Evolutionary conservation across 164 flowering plant species (phyloP).

Genomic region (Litsea cubeba): DNA sequence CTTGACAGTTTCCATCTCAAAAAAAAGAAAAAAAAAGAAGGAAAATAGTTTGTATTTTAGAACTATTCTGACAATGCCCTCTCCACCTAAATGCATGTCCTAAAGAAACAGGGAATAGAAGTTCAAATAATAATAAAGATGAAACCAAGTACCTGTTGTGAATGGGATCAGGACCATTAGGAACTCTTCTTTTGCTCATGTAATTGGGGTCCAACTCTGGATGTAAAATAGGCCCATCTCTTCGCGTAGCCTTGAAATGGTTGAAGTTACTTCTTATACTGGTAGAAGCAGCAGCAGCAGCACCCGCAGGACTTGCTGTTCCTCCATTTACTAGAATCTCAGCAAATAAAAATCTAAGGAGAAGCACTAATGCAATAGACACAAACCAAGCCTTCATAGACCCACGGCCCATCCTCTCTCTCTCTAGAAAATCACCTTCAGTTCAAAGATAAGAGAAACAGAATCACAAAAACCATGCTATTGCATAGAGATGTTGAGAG

Average conservation of each 20-base stretch:
- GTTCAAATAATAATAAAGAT: too few relatives aligned
- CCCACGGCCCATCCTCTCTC: constrained; percentile 12
- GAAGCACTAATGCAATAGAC: constrained; percentile 20
- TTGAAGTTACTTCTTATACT: constrained; percentile 10
- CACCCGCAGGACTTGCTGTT: not conserved
- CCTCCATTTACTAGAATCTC: constrained; percentile 25
- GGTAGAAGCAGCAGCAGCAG: not conserved
- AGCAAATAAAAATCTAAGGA: constrained; percentile 27
- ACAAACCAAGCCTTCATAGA: constrained; percentile 24
- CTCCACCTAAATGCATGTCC: not conserved
- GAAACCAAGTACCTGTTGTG: constrained; percentile 59
- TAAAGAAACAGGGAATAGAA: too few relatives aligned
- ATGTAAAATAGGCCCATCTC: constrained; percentile 18
- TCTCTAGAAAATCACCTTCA: not conserved
- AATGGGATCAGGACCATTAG: constrained; percentile 82
- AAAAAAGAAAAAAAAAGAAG: too few relatives aligned
- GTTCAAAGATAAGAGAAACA: not conserved
- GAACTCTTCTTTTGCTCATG: constrained; percentile 69
- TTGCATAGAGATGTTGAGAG: constrained; percentile 7
- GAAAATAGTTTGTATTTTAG: too few relatives aligned
- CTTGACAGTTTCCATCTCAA: not conserved
- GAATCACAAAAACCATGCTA: not conserved
- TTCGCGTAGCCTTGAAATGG: constrained; percentile 16
- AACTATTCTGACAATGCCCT: not conserved
- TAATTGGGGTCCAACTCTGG: constrained; percentile 39